Evolutionary conservation across 257 asterid species (phyloP).

Genomic region (Jasminum sambac): DNA sequence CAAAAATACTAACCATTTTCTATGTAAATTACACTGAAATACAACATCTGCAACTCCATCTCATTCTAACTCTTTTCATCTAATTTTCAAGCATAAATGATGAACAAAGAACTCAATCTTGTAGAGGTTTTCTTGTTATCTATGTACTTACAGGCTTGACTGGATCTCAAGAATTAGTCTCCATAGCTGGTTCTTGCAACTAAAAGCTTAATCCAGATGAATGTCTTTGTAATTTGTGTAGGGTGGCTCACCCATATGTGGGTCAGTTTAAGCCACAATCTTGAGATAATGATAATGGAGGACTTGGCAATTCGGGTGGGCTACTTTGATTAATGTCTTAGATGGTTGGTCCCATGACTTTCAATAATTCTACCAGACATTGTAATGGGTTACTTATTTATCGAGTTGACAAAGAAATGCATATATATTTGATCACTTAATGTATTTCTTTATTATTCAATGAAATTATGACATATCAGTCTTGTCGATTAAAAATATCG

Average conservation of each 20-base stretch:
- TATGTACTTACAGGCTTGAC: neutral
- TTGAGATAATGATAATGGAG: neutral
- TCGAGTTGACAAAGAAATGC: too few species aligned
- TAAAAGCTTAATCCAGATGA: neutral
- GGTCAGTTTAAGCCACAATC: neutral
- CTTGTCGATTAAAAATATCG: too few species aligned
- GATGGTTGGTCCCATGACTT: too few species aligned
- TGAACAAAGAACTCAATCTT: neutral
- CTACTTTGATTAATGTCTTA: neutral
- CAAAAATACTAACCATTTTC: conserved; percentile 18
- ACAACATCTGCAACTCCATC: neutral
- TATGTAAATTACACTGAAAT: neutral
- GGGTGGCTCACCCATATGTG: neutral
- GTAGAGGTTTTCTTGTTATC: neutral
- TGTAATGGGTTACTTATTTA: too few species aligned
- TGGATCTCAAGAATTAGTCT: neutral
- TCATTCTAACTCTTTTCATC: neutral
- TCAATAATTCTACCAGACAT: too few species aligned
- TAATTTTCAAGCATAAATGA: too few species aligned
- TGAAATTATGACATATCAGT: too few species aligned
- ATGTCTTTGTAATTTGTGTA: neutral
- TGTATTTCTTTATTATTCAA: too few species aligned
- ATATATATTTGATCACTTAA: too few species aligned
- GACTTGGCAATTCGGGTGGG: neutral
- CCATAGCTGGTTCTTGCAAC: neutral